Evolutionary conservation across 2,329 filamentous ascomycete species (phyloP), one percentile per base, ranked within the genome.

Genomic region (Cadophora sp.): DNA sequence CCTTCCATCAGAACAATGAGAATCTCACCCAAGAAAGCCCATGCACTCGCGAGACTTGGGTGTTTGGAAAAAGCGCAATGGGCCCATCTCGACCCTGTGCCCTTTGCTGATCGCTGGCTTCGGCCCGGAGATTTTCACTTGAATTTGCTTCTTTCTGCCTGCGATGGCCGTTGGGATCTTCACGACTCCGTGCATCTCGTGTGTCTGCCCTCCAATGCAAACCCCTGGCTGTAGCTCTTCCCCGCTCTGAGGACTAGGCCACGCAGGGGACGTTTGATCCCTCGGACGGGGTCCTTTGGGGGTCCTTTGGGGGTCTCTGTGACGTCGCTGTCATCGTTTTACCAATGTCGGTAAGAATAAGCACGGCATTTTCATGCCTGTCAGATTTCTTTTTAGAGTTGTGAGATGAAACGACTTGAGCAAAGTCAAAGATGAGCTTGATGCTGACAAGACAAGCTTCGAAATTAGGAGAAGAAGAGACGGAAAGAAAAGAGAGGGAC

Each of bases 121-220:
- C 40, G 1, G 24, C 24, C 19, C 62, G 58, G 68, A 58, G 68
- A 68, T 70, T 68, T 70, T 64, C 62, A 65, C 1, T 37, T 12
- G 63, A 55, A 60, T 65, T n/a, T 65, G 61, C 62, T 61, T 60
- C 67, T 67, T 51, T 34, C 29, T 55, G 58, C 22, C n/a, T 22
- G 34, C 51, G 51, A 60, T 24, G 64, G 53, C 64, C 64, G 68
- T 67, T 67, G 61, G 22, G 51, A 66, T 68, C 62, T 51, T 60
- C 65, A 64, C 14, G 19, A 6, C 24, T 31, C 40, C 24, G 26
- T 46, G 58, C 37, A 61, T 61, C 58, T 27, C 14, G 26, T 46
- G 58, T 26, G 26, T 61, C 37, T 27, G 58, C 11, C 37, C 3
- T n/a, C 40, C 24, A 34, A 26, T 40, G 37, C 43, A 48, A n/a